A percentile compares a stretch with the other conserved stretches of the same genome.
phyloP scores from a whole-genome alignment of 176 grass and related monocot genomes.

The Oryza punctata region DNA sequence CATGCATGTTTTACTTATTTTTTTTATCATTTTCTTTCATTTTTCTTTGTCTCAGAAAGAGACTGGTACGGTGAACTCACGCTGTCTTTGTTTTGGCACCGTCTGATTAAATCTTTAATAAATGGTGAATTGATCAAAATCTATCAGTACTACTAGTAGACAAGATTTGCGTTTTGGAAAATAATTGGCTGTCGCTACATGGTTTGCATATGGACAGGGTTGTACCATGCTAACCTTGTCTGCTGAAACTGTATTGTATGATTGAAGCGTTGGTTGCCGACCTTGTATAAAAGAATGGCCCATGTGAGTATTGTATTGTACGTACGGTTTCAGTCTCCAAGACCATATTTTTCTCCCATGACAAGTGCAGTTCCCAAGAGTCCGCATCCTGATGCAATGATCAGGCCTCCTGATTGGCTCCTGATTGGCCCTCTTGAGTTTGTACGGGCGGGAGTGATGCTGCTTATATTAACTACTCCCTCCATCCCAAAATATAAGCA shows the following conservation, averaged over 20 bases:
- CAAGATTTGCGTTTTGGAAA: conserved; percentile 19
- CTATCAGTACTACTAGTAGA: not conserved
- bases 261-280: conserved; percentile 36
- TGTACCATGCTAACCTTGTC: conserved; percentile 24
- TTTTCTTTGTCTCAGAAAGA: not conserved
- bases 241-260: not conserved
- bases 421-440: not conserved
- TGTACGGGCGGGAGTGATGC: not conserved
- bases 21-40: not conserved
- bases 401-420: conserved; percentile 31
- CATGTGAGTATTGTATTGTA: not conserved
- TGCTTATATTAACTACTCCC: too few relatives aligned
- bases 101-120: conserved; percentile 1
- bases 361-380: not conserved
- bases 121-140: not conserved
- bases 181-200: conserved; percentile 5
- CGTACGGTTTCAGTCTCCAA: conserved; percentile 6
- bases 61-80: conserved; percentile 31
- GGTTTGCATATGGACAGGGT: conserved; percentile 24
- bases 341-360: conserved; percentile 29
- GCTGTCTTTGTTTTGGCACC: conserved; percentile 24
- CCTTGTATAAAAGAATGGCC: conserved; percentile 29
- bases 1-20: not conserved
- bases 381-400: conserved; percentile 38
- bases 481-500: too few relatives aligned